phyloP scores from a whole-genome alignment of 1,284 basidiomycete species.

The Pisolithus thermaeus region DNA sequence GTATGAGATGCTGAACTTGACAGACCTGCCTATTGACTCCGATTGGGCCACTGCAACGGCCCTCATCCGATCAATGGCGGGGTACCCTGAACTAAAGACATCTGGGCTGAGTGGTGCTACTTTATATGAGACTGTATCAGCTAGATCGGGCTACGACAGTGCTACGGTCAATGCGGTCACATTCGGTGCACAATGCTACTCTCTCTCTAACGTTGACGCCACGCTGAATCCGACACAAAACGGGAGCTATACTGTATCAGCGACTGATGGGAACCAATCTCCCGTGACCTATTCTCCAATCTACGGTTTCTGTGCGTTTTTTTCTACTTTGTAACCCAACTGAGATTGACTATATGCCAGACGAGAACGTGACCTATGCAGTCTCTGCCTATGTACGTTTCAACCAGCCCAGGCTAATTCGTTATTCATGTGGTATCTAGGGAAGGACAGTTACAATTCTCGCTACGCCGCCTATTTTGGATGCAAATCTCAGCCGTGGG shows the following conservation, averaged over 20 bases:
- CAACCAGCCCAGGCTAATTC: too few relatives aligned
- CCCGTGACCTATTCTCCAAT: too few relatives aligned
- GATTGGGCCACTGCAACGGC: background rate
- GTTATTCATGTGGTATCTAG: too few relatives aligned
- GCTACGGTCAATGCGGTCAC: conserved; percentile 4
- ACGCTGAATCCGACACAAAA: background rate
- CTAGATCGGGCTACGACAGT: background rate
- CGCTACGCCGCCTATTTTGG: too few relatives aligned
- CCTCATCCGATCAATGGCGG: too few relatives aligned
- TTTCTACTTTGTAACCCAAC: too few relatives aligned
- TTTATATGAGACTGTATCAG: conserved; percentile 2
- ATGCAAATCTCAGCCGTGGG: too few relatives aligned
- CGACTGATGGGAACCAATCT: background rate
- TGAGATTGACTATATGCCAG: too few relatives aligned
- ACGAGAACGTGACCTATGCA: too few relatives aligned
- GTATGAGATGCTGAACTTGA: background rate
- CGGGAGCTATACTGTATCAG: background rate
- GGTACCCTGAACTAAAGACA: background rate
- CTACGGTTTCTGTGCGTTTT: too few relatives aligned
- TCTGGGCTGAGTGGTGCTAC: background rate
- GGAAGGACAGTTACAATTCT: too few relatives aligned
- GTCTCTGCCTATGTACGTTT: background rate
- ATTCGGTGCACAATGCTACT: background rate
- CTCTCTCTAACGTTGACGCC: conserved; percentile 1
- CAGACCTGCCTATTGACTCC: background rate